Base-by-base conservation (phyloP, 1,284 basidiomycete genomes). In the Rhodotorula sp. region DNA sequence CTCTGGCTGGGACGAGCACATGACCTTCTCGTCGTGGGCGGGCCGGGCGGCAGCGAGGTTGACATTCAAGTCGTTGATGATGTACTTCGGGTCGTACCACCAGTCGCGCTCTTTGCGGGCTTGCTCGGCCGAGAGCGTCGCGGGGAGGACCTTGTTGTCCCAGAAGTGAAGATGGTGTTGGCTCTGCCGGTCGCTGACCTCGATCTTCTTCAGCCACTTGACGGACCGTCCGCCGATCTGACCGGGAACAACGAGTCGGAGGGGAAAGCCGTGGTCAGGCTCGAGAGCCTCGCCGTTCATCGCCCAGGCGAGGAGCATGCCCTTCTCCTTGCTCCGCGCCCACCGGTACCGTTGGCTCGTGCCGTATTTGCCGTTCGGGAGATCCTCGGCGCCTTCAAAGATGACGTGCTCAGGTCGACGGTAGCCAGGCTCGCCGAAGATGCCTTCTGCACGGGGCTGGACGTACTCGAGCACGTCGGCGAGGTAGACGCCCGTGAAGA, bases 311-410 rank as follows among this genome's bases (percentile, higher is more conserved):
- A 88, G 80, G 55, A 88, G 77, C 83, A 88, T 87, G 1, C 86
- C 86, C 72, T 83, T 83, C 40, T 82, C 80, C 63, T 79, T 81
- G 74, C 83, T 82, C 47, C 78, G 71, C 31, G 85, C 84, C 84
- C 85, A 85, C 46, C 80, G 81, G 30, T 86, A 77, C 44, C 81
- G 79, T 75, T 87, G 86, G 28, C 83, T 85, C 11, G 87, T 88
- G 26, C 87, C 87, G 71, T 88, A 89, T 13, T 84, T 84, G n/a
- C 87, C 87, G 54, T 88, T 85, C 15, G 87, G 87, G 24, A 88
- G 80, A 59, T 81, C 77, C 71, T 89, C 88, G 11, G 78, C 81
- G 0, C 88, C 87, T 77, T 89, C 88, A 69, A 89, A 88, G 26
- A 87, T 78, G 67, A 88, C 85, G 68, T 88, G 84, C 67, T 83